Evolutionary conservation across 768 basidiomycete genomes (phyloP).

Genomic region (Hysterangium stoloniferum): DNA sequence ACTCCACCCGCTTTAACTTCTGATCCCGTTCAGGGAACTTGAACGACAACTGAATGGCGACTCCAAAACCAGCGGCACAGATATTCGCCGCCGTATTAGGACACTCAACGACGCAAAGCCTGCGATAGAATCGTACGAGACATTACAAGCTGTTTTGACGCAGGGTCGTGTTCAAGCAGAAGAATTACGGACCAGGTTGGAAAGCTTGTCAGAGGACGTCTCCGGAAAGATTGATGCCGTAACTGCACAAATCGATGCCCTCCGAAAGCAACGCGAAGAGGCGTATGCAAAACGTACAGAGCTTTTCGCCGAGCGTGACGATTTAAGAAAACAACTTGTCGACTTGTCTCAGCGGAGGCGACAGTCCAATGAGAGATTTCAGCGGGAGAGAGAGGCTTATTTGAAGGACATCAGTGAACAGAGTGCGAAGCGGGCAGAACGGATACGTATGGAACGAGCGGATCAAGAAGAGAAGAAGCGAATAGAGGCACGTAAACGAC

Average conservation of each 20-base stretch:
- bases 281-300: not conserved
- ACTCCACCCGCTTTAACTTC: not conserved
- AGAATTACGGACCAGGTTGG: not conserved
- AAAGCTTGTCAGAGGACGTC: not conserved
- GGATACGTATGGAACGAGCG: not conserved
- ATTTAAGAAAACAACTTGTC: not conserved
- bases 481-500: not conserved
- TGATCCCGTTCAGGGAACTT: not conserved
- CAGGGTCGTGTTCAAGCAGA: not conserved
- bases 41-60: not conserved
- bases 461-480: conserved; percentile 1
- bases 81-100: not conserved
- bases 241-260: not conserved
- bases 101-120: not conserved
- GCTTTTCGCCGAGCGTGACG: not conserved
- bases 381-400: not conserved
- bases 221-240: not conserved
- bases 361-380: not conserved
- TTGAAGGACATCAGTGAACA: not conserved
- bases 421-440: conserved; percentile 2
- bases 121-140: not conserved
- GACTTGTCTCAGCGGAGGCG: not conserved
- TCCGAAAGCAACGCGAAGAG: not conserved
- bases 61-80: not conserved
- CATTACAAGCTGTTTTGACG: not conserved